Base-by-base conservation (phyloP, 768 basidiomycete genomes). In the Rhodotorula taiwanensis region DNA sequence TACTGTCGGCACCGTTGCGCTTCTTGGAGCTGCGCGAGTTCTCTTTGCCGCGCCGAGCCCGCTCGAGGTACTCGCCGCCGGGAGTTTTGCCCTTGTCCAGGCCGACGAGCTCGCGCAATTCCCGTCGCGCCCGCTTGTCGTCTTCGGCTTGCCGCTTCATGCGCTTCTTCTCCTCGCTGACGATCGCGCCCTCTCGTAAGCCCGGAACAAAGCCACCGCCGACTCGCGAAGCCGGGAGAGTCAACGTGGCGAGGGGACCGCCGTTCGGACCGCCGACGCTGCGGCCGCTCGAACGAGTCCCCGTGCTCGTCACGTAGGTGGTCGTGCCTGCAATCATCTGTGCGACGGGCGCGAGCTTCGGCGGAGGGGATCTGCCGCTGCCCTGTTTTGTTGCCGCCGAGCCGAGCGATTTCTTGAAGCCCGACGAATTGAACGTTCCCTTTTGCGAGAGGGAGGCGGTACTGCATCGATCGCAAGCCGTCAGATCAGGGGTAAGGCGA, bases 391-490 rank as follows among this genome's bases (percentile, higher is more conserved):
- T 8, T 25, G 20, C 20, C 30, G 28, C 20, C 39, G 52, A n/a
- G 44, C 45, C 31, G 30, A 62, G 53, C 28, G 60, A 60, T 21
- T 57, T 61, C 1, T 49, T 31, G 13, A 66, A 31, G n/a, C 53
- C 33, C 11, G 51, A 43, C 2, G 45, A 13, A 36, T 49, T 41
- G 51, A 57, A 53, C 13, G 51, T 49, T 20, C 58, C 55, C 10
- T 59, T 56, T 25, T 61, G 48, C 10, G 52, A 31, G 25, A 66
- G 30, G 4, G 64, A 66, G 18, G 55, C 60, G 7, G 88, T 89
- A 23, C 89, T 91, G 60, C 30, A 33, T n/a, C 27, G 28, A 51
- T 28, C 41, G 41, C 20, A 36, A 13, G 11, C 23, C 15, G n/a
- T 45, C 43, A 51, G 34, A 36, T 20, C 31, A 41, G 5, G 23